Conservation (phyloP, 495 filamentous ascomycete species). For the Massariosphaeria phaeospora region DNA sequence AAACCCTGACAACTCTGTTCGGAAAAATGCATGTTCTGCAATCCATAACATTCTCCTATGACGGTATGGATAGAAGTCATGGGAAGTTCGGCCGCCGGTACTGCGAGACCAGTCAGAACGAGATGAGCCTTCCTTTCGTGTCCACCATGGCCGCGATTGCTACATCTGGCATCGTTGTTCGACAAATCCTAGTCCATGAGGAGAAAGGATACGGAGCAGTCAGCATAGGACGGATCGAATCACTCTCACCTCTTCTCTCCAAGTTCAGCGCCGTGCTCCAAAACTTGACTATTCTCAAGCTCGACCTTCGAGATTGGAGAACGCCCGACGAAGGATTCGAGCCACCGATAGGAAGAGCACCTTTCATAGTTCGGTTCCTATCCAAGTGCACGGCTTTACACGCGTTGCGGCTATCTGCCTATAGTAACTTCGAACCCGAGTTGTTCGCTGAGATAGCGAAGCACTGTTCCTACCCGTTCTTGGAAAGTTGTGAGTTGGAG, state of each 20-base stretch:
- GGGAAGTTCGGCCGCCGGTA: constrained; percentile 8
- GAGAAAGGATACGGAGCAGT: constrained; percentile 12
- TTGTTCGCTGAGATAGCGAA: constrained; percentile 16
- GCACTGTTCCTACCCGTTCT: constrained; percentile 4
- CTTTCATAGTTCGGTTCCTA: constrained; percentile 17
- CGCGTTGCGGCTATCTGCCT: constrained; percentile 14
- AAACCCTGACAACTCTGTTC: constrained; percentile 10
- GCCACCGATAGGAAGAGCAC: background rate
- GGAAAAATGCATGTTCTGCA: background rate
- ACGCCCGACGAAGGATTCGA: constrained; percentile 18
- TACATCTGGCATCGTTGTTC: constrained; percentile 9
- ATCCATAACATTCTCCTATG: constrained; percentile 18
- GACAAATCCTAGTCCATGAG: background rate
- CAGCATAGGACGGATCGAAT: constrained; percentile 20
- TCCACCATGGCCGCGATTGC: constrained; percentile 19
- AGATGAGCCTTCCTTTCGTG: constrained; percentile 27
- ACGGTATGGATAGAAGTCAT: constrained; percentile 9
- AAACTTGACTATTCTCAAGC: constrained; percentile 1
- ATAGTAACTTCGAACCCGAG: constrained; percentile 13
- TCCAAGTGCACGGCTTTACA: constrained; percentile 9
- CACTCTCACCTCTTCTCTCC: constrained; percentile 6
- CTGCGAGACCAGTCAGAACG: constrained; percentile 26
- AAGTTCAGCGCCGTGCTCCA: constrained; percentile 7
- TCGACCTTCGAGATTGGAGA: constrained; percentile 24
- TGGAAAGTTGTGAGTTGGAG: constrained; percentile 15